These are phyloP conservation scores for Phylloporus arenicola DNA, from an alignment of 768 basidiomycete species.

Conservation along the genomic window DNA sequence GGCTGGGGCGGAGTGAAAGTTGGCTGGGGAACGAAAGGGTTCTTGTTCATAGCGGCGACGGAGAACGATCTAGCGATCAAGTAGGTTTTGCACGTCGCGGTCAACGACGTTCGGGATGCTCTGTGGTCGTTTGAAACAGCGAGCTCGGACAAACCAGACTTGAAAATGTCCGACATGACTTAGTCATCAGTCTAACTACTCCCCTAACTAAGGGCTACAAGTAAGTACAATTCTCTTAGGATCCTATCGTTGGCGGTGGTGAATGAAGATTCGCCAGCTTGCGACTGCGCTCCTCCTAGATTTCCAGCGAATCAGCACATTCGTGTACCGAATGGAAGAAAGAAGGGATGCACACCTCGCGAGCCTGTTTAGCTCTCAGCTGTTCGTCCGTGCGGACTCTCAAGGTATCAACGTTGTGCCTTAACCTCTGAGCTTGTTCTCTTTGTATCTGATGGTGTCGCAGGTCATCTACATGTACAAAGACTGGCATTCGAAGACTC, in stretches of 20 bases:
- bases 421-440: background rate
- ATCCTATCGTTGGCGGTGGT: background rate
- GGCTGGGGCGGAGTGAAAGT: slow-evolving; percentile 68
- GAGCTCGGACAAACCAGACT: slow-evolving; percentile 12
- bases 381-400: background rate
- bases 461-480: background rate
- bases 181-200: slow-evolving; percentile 17
- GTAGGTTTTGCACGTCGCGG: slow-evolving; percentile 1
- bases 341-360: background rate
- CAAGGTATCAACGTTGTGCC: background rate
- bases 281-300: background rate
- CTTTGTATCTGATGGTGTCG: background rate
- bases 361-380: background rate
- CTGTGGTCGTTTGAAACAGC: slow-evolving; percentile 22
- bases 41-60: slow-evolving; percentile 65
- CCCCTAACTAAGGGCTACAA: no score
- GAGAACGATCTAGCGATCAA: slow-evolving; percentile 10
- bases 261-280: background rate
- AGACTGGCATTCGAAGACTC: background rate
- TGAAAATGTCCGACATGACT: slow-evolving; percentile 17
- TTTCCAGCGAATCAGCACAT: background rate
- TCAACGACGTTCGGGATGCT: slow-evolving; percentile 6
- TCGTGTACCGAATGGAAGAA: background rate
- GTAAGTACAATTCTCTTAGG: background rate
- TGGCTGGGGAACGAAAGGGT: slow-evolving; percentile 70